phyloP scores from a whole-genome alignment of 2,329 filamentous ascomycete species.

The Escovopsis weberi region DNA sequence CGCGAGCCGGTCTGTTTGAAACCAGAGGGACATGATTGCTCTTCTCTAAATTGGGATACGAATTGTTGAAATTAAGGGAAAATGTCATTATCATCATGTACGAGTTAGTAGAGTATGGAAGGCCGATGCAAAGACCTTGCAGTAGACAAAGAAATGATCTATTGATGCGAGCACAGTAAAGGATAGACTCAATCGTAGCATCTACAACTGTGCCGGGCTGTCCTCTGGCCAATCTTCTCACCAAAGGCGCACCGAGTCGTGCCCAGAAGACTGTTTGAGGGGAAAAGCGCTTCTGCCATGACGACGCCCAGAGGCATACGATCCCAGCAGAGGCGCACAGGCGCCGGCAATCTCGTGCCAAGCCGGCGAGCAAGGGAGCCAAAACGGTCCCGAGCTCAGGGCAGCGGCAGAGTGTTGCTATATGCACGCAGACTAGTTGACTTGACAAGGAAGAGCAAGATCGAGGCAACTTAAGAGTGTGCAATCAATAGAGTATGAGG shows the following conservation, averaged over 20 bases:
- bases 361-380: slow-evolving; percentile 18
- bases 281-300: slow-evolving; percentile 2
- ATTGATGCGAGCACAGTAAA: too few relatives aligned
- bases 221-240: slow-evolving; percentile 13
- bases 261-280: slow-evolving; percentile 21
- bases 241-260: slow-evolving; percentile 15
- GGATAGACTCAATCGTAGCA: background rate
- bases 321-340: slow-evolving; percentile 9
- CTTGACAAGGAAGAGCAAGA: slow-evolving; percentile 61
- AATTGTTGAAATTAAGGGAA: background rate
- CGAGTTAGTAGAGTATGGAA: too few relatives aligned
- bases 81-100: too few relatives aligned
- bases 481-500: slow-evolving; percentile 38
- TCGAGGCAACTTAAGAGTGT: slow-evolving; percentile 97
- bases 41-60: background rate
- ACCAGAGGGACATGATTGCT: too few relatives aligned
- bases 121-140: too few relatives aligned
- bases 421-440: slow-evolving; percentile 97
- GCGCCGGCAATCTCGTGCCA: slow-evolving; percentile 18
- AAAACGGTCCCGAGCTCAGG: slow-evolving; percentile 36
- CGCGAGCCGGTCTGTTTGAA: too few relatives aligned
- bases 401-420: slow-evolving; percentile 38
- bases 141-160: too few relatives aligned
- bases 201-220: slow-evolving; percentile 16
- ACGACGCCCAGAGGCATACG: slow-evolving; percentile 13